phyloP scores from a whole-genome alignment of 2,329 filamentous ascomycete genomes.

The Clonostachys rhizophaga region DNA sequence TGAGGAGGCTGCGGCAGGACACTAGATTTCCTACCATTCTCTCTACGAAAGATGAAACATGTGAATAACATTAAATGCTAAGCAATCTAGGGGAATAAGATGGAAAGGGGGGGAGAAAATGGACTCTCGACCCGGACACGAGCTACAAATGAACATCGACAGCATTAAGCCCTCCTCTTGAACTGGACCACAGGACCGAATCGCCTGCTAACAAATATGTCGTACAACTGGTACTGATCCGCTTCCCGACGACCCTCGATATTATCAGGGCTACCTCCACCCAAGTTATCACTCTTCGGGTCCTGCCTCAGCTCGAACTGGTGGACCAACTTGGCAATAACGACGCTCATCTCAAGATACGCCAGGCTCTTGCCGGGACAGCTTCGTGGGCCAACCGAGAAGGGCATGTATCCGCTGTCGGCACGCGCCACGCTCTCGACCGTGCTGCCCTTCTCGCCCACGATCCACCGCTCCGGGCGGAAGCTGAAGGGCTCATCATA shows the following conservation, averaged over 20 bases:
- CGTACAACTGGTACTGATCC: neutral
- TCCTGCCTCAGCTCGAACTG: constrained; percentile 55
- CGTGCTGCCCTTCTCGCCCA: constrained; percentile 38
- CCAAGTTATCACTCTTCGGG: constrained; percentile 40
- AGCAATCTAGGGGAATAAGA: too few relatives aligned
- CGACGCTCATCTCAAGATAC: constrained; percentile 61
- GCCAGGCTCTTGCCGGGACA: constrained; percentile 70
- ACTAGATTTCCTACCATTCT: too few relatives aligned
- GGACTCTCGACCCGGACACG: too few relatives aligned
- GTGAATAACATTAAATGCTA: too few relatives aligned
- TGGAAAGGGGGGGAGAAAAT: too few relatives aligned
- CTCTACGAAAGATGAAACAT: too few relatives aligned
- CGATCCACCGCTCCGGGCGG: constrained; percentile 62
- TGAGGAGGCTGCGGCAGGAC: too few relatives aligned
- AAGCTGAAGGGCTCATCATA: constrained; percentile 55
- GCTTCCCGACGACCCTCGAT: neutral
- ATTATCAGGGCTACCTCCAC: constrained; percentile 39
- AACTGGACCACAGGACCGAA: neutral
- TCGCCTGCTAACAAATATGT: neutral
- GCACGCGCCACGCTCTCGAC: constrained; percentile 50
- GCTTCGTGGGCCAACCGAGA: constrained; percentile 63
- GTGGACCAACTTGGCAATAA: constrained; percentile 55
- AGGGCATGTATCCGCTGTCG: constrained; percentile 69
- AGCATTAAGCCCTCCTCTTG: neutral
- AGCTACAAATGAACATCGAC: too few relatives aligned